phyloP scores from a whole-genome alignment of 2,329 filamentous ascomycete genomes.

The Aspergillus oerlinghausenensis region DNA sequence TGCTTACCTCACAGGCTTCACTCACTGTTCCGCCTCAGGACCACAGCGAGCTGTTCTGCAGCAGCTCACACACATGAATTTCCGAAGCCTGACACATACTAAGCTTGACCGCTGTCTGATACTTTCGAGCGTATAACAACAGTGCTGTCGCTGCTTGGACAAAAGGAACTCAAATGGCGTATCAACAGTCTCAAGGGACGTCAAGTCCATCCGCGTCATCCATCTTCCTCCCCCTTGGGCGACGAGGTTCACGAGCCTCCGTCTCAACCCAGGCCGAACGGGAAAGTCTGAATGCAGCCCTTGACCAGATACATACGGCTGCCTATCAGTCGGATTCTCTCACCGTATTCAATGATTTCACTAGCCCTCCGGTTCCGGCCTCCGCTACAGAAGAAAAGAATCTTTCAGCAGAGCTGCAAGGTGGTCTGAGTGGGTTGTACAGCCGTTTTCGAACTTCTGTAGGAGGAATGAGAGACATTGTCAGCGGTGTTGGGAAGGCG shows the following conservation, averaged over 20 bases:
- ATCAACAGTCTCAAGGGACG: constrained; percentile 33
- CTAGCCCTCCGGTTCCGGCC: constrained; percentile 57
- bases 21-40: constrained; percentile 2
- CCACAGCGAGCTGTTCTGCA: constrained; percentile 14
- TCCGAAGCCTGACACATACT: constrained; percentile 8
- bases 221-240: constrained; percentile 41
- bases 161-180: constrained; percentile 27
- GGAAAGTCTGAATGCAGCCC: constrained; percentile 68
- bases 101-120: background rate
- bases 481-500: constrained; percentile 30
- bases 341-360: constrained; percentile 93
- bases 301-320: constrained; percentile 83
- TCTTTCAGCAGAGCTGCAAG: constrained; percentile 69
- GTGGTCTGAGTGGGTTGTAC: constrained; percentile 85
- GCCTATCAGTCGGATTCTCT: constrained; percentile 80
- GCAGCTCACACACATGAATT: constrained; percentile 3
- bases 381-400: constrained; percentile 63
- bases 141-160: constrained; percentile 5
- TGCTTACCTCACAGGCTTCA: constrained; percentile 9
- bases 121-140: background rate
- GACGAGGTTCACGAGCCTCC: constrained; percentile 49
- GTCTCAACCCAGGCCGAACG: constrained; percentile 57
- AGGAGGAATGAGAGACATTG: constrained; percentile 60
- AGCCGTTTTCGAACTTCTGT: constrained; percentile 78
- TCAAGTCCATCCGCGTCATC: constrained; percentile 44